phyloP scores from a whole-genome alignment of 495 filamentous ascomycete genomes.

The Apiosordaria backusii region DNA sequence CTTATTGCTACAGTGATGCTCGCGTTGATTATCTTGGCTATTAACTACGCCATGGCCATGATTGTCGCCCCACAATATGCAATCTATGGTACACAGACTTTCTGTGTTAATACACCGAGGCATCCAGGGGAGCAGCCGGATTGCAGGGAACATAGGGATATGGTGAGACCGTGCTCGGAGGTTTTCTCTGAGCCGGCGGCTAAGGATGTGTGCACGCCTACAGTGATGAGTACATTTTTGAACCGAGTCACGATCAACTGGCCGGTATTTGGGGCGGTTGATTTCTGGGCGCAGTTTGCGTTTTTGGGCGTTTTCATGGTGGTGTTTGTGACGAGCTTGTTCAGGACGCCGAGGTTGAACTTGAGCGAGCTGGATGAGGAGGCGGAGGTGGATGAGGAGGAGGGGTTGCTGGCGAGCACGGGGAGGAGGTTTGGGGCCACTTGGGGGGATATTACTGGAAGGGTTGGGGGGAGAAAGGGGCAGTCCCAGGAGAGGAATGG shows the following conservation, averaged over 20 bases:
- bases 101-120: slow-evolving; percentile 64
- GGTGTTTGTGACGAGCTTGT: slow-evolving; percentile 67
- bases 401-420: slow-evolving; percentile 79
- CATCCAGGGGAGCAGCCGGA: slow-evolving; percentile 64
- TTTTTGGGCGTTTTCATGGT: slow-evolving; percentile 83
- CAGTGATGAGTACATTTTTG: slow-evolving; percentile 83
- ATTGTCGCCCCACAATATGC: slow-evolving; percentile 91
- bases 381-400: slow-evolving; percentile 91
- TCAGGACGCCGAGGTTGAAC: slow-evolving; percentile 75
- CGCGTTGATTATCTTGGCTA: slow-evolving; percentile 78
- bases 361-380: slow-evolving; percentile 77
- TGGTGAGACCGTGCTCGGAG: slow-evolving; percentile 80
- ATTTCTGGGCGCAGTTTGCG: slow-evolving; percentile 92
- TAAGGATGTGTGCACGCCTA: slow-evolving; percentile 80
- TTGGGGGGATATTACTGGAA: slow-evolving; percentile 79
- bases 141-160: slow-evolving; percentile 66
- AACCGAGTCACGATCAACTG: slow-evolving; percentile 94
- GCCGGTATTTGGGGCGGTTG: slow-evolving; percentile 88
- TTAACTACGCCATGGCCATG: slow-evolving; percentile 91
- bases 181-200: slow-evolving; percentile 57
- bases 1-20: slow-evolving; percentile 87
- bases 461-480: slow-evolving; percentile 10
- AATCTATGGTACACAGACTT: slow-evolving; percentile 91
- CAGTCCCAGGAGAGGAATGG: slow-evolving; percentile 9
- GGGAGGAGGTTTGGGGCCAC: slow-evolving; percentile 76